A percentile compares a stretch with the other conserved stretches of the same genome.
These are phyloP conservation scores for Fusarium sp. DNA, from an alignment of 2,329 filamentous ascomycete species.

Conservation along the genomic window DNA sequence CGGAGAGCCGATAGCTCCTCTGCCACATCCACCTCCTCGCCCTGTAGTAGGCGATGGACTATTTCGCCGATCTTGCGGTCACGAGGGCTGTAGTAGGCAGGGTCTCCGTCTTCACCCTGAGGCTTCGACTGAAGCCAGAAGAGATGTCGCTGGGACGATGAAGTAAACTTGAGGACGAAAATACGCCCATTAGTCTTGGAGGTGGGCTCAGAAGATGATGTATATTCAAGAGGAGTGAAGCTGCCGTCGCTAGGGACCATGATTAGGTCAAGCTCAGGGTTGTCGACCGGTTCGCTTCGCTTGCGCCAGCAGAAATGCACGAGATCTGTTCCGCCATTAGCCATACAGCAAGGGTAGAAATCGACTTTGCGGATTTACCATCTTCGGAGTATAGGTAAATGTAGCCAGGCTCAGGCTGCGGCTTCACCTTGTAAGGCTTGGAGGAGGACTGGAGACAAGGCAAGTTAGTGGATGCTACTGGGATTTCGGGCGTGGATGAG, in stretches of 20 bases:
- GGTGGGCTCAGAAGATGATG: constrained; percentile 66
- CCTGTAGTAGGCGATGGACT: constrained; percentile 85
- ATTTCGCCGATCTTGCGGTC: constrained; percentile 91
- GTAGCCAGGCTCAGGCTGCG: constrained; percentile 81
- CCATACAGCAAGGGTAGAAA: not conserved
- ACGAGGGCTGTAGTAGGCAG: constrained; percentile 83
- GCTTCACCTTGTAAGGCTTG: constrained; percentile 78
- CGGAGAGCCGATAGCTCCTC: constrained; percentile 76
- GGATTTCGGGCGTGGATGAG: constrained; percentile 1
- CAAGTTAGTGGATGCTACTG: constrained; percentile 35
- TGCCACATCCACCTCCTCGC: constrained; percentile 86
- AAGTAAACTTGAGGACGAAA: constrained; percentile 92
- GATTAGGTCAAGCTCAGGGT: constrained; percentile 87
- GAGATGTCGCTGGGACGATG: constrained; percentile 88
- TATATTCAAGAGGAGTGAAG: constrained; percentile 83
- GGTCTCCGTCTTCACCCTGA: constrained; percentile 76
- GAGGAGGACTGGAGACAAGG: constrained; percentile 57
- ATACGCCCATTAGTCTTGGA: constrained; percentile 87
- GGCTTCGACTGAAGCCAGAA: constrained; percentile 97
- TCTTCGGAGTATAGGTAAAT: constrained; percentile 94
- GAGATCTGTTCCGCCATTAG: constrained; percentile 70
- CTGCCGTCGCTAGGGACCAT: constrained; percentile 93
- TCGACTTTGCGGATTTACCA: constrained; percentile 64
- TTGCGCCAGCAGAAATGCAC: constrained; percentile 98
- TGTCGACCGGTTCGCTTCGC: constrained; percentile 75